These are phyloP conservation scores for Phaeosphaeria sp. DNA, from an alignment of 2,329 filamentous ascomycete species.

Conservation along the genomic window DNA sequence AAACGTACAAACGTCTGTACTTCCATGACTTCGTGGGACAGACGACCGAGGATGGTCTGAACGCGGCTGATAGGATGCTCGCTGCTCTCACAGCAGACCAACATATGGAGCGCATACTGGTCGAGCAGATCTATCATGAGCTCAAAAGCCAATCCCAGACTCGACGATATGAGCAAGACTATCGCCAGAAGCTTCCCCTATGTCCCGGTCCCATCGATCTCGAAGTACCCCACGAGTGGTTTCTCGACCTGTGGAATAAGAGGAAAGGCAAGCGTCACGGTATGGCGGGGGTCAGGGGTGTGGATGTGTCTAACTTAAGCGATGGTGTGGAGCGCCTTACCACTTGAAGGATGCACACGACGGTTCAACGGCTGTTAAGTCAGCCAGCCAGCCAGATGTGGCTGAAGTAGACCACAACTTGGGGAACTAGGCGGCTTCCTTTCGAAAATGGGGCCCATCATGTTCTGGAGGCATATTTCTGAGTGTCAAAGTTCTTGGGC, in stretches of 20 bases:
- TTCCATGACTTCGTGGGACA: slow-evolving; percentile 24
- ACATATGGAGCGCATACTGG: slow-evolving; percentile 15
- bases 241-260: slow-evolving; percentile 25
- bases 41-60: slow-evolving; percentile 9
- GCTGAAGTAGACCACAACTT: slow-evolving; percentile 11
- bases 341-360: background rate
- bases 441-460: slow-evolving; percentile 9
- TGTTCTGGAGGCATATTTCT: slow-evolving; percentile 16
- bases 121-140: slow-evolving; percentile 29
- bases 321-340: slow-evolving; percentile 1
- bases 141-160: slow-evolving; percentile 24
- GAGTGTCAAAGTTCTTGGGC: background rate
- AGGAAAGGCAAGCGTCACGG: slow-evolving; percentile 24
- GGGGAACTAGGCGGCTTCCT: background rate
- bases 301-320: background rate
- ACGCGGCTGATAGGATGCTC: slow-evolving; percentile 14
- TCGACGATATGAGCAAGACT: slow-evolving; percentile 29
- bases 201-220: slow-evolving; percentile 32
- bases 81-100: slow-evolving; percentile 3
- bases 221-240: slow-evolving; percentile 31
- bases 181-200: slow-evolving; percentile 30
- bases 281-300: background rate
- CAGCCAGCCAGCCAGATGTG: slow-evolving; percentile 2
- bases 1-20: slow-evolving; percentile 32
- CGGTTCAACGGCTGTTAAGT: background rate